Base-by-base conservation (phyloP, 106 monocot genomes). In the Narthecium ossifragum region DNA sequence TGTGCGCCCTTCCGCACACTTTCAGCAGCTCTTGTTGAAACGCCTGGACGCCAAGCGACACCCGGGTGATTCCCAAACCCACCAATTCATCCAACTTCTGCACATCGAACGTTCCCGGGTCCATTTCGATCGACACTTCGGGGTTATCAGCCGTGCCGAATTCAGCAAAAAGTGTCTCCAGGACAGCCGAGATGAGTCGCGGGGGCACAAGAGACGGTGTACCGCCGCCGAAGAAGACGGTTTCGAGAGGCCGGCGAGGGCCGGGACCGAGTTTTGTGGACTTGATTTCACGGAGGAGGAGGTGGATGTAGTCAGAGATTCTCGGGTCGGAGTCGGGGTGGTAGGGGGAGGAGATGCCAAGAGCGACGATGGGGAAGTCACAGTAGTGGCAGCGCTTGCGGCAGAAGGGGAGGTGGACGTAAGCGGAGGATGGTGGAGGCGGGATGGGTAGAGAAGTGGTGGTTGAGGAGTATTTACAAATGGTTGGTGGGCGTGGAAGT, bases 351-450 rank as follows among this genome's bases (percentile, higher is more conserved):
- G 75, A 62, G 26, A 82, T 68, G 38, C 94, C 94, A 27, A 96
- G 94, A 51, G 94, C 94, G 40, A 96, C 39, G 68, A 96, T 83
- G 58, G 96, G 83, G 63, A 96, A 96, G 68, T 89, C 96, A 54
- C 90, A 96, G 71, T 90, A 96, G 71, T 96, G 96, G 80, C 96
- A 96, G 31, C 96, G 86, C 26, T 76, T 78, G 64, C 86, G 96
- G 83, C 96, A 90, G 73, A 96, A 96, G 30, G 96, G 96, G 76
- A 96, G 96, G 73, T 96, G 96, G 54, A 96, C 62, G 75, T 96
- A 96, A 26, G 75, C 89, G 24, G 94, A 84, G 53, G 70, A 67
- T 13, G 80, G 80, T 8, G 68, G 74, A 0, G 67, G 29, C n/a
- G 53, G 66, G 13, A 34, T 27, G 2, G 61, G 5, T 5, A 52